Evolutionary conservation across 1,284 basidiomycete genomes (phyloP).

Genomic region (Leccinum fuscescens): DNA sequence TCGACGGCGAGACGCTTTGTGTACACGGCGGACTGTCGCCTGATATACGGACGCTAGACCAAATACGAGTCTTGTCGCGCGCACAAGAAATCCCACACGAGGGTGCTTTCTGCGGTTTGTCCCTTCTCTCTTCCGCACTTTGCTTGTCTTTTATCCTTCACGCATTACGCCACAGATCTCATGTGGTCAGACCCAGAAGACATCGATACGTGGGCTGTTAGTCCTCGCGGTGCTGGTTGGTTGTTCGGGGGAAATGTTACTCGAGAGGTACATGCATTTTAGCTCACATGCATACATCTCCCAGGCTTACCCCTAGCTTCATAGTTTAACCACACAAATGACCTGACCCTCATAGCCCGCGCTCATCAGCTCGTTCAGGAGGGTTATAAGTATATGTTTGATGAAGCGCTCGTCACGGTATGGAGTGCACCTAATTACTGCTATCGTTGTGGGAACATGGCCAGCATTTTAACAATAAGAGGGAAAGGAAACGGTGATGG

Average conservation of each 20-base stretch:
- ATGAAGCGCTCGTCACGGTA: conserved; percentile 91
- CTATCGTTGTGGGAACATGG: conserved; percentile 81
- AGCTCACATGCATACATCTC: neutral
- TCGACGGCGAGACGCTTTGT: conserved; percentile 88
- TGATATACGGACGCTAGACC: conserved; percentile 89
- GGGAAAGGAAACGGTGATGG: conserved; percentile 54
- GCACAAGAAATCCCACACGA: conserved; percentile 97
- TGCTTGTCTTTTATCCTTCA: neutral
- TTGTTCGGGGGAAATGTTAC: conserved; percentile 90
- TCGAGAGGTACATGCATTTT: conserved; percentile 55
- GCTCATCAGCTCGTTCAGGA: conserved; percentile 97
- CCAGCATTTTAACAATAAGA: conserved; percentile 70
- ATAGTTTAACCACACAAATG: conserved; percentile 92
- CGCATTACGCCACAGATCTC: conserved; percentile 56
- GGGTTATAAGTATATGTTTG: conserved; percentile 98
- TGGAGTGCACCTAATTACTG: conserved; percentile 99
- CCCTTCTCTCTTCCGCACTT: neutral
- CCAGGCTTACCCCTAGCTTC: conserved; percentile 4
- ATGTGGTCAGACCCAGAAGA: conserved; percentile 99
- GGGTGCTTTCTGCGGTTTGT: conserved; percentile 91
- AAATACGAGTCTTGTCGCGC: conserved; percentile 86
- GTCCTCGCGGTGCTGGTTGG: conserved; percentile 94
- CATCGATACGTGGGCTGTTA: conserved; percentile 93
- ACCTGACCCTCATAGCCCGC: conserved; percentile 80
- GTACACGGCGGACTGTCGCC: conserved; percentile 93